A percentile compares a stretch with the other conserved stretches of the same genome.
These are phyloP conservation scores for Russula abietina DNA, from an alignment of 768 basidiomycete species.

Conservation along the genomic window DNA sequence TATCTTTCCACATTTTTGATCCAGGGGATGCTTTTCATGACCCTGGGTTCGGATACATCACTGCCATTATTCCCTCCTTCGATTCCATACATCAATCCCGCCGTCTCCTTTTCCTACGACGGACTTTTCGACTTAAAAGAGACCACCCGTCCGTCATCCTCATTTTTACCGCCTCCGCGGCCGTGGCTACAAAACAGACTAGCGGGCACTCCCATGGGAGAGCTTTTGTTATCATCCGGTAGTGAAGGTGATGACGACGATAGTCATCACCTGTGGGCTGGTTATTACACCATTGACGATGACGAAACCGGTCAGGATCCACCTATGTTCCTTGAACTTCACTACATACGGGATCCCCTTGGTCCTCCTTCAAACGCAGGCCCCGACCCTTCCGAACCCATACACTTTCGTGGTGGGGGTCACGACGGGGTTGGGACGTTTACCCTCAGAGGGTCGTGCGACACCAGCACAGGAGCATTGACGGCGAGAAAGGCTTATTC, in stretches of 20 bases:
- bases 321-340: slow-evolving; percentile 12
- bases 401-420: slow-evolving; percentile 1
- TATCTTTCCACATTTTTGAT: slow-evolving; percentile 4
- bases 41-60: not conserved
- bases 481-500: not conserved
- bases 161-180: not conserved
- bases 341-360: not conserved
- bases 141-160: not conserved
- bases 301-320: not conserved
- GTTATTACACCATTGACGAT: not conserved
- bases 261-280: not conserved
- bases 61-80: not conserved
- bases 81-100: not conserved
- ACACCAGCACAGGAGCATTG: not conserved
- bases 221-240: not conserved
- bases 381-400: too few relatives aligned
- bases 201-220: slow-evolving; percentile 8
- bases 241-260: not conserved
- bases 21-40: not conserved
- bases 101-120: not conserved
- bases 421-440: not conserved
- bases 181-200: slow-evolving; percentile 11
- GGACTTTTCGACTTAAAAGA: not conserved
- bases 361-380: not conserved
- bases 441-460: not conserved